Percentiles rank a stretch among this genome's conserved stretches.
Conservation (phyloP, 352 stramenopile species). For the Pythium grandisporangium region DNA sequence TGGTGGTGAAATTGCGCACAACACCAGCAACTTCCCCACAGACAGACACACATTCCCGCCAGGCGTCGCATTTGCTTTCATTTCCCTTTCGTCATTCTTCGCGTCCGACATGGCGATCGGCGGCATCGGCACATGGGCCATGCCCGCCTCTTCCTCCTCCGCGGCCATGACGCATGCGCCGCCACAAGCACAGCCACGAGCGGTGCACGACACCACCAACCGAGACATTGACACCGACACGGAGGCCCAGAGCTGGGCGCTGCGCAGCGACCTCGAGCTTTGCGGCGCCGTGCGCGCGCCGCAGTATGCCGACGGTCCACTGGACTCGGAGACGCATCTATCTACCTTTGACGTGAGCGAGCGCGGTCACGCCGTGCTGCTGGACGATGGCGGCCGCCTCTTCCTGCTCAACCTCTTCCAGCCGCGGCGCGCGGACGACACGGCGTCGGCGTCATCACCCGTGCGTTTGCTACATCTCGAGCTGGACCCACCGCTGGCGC, state of each 20-base stretch:
- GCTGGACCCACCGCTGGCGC: constrained; percentile 45
- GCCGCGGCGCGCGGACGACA: constrained; percentile 9
- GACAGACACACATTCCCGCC: no score
- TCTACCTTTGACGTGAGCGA: constrained; percentile 64
- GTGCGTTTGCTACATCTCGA: constrained; percentile 34
- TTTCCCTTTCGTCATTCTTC: no score
- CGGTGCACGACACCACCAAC: no score
- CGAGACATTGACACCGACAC: neutral
- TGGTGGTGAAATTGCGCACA: no score
- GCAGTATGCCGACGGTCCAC: constrained; percentile 34
- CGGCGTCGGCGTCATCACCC: neutral
- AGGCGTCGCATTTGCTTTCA: no score
- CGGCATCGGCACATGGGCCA: no score
- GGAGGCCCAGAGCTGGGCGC: constrained; percentile 34
- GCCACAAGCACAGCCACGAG: no score
- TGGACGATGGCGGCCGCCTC: constrained; percentile 30
- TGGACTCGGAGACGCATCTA: constrained; percentile 40
- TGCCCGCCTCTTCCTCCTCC: neutral
- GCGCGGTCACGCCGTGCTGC: constrained; percentile 33
- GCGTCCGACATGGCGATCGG: no score
- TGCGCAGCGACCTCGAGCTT: constrained; percentile 45
- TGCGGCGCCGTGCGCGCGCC: constrained; percentile 46
- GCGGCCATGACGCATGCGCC: neutral
- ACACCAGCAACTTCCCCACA: no score
- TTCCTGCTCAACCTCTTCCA: constrained; percentile 54